Base-by-base conservation (phyloP, 2,329 filamentous ascomycete genomes). In the Nannizziopsis barbatae region DNA sequence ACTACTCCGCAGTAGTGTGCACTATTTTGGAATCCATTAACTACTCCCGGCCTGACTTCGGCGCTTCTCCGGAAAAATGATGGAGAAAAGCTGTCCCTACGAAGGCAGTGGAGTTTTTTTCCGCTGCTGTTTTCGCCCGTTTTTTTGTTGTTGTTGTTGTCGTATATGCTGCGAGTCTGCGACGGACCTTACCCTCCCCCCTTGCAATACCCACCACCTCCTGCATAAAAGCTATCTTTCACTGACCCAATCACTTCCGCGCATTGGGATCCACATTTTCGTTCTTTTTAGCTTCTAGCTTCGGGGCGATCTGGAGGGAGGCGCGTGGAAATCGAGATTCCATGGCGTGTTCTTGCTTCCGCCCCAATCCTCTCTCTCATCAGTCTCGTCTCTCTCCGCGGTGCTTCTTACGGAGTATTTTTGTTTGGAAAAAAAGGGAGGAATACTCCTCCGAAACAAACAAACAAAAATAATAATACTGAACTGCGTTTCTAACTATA, bases 251-350 rank as follows among this genome's bases (percentile, higher is more conserved):
- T 46, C 44, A 33, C 14, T 27, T 10, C 17, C 35, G 11, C 2
- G 10, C 14, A n/a, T 11, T 8, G 10, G 36, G 31, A 27, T 40
- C 44, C 44, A 46, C 44, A 32, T 17, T 33, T 46, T 46, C 39
- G 36, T 46, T 46, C 44, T 46, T 33, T n/a, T 27, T 40, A 37
- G 44, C 36, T 40, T 46, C 36, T 46, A 46, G 44, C 44, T 45
- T 33, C n/a, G n/a, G 36, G 44, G 35, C n/a, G 44, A 46, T 46
- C 44, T 11, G 36, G 36, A 6, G 32, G 31, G 36, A 22, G 22
- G 36, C 44, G 44, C 44, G 44, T 46, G 44, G 36, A 46, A n/a
- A 40, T 46, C 36, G 39, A 18, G 22, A 46, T 46, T 15, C 33
- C 33, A 31, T 18, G 12, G 22, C 32, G 12, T 32, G 11, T 12